These are phyloP conservation scores for Rubia yunnanensis DNA, from an alignment of 257 asterid species.

Conservation along the genomic window DNA sequence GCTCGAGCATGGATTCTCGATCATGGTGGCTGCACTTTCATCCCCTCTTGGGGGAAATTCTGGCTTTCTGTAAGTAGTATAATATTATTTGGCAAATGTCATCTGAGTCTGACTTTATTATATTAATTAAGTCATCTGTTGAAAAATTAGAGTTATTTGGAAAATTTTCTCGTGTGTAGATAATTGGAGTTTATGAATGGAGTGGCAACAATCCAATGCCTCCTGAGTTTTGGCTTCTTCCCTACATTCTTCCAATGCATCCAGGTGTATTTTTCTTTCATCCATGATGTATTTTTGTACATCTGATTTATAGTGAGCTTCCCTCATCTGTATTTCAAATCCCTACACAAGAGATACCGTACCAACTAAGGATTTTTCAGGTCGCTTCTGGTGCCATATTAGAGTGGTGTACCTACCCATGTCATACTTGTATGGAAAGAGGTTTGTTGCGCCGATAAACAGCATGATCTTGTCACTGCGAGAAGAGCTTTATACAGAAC, in stretches of 20 bases:
- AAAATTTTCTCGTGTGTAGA: slow-evolving; percentile 18
- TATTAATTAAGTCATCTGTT: background rate
- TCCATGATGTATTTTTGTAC: background rate
- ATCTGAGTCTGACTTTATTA: too few species aligned
- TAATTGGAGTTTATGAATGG: slow-evolving; percentile 72
- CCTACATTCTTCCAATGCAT: slow-evolving; percentile 52
- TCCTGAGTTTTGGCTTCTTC: slow-evolving; percentile 77
- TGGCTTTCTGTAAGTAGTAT: slow-evolving; percentile 43
- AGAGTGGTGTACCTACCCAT: slow-evolving; percentile 60
- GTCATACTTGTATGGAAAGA: slow-evolving; percentile 52
- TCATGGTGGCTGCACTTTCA: slow-evolving; percentile 56
- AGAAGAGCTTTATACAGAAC: slow-evolving; percentile 36
- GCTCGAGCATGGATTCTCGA: slow-evolving; percentile 62
- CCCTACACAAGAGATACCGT: too few species aligned
- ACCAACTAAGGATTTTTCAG: slow-evolving; percentile 16
- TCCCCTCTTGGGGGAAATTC: slow-evolving; percentile 69
- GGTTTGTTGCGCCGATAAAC: slow-evolving; percentile 39
- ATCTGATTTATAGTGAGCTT: background rate
- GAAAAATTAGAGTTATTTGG: too few species aligned
- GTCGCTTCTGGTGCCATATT: slow-evolving; percentile 69
- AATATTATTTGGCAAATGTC: too few species aligned
- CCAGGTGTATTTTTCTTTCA: slow-evolving; percentile 39
- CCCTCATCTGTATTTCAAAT: background rate
- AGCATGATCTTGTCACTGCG: slow-evolving; percentile 36
- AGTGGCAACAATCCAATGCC: slow-evolving; percentile 65